These are phyloP conservation scores for Chaetoceros tenuissimus DNA, from an alignment of 108 stramenopile genomes.

Conservation along the genomic window DNA sequence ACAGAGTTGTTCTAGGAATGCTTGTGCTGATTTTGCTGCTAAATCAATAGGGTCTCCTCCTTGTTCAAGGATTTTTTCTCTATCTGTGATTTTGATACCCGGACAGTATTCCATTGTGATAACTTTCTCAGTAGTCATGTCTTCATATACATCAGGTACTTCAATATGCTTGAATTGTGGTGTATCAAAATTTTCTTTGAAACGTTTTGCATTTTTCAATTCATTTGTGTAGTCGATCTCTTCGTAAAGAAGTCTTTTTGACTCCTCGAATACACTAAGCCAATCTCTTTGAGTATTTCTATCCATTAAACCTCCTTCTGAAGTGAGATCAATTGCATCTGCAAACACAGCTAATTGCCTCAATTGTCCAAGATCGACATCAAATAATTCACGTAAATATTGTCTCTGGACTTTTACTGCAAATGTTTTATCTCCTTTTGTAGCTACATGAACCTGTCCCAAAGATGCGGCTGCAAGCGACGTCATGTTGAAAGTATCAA, in stretches of 20 bases:
- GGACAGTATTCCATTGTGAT: conserved; percentile 92
- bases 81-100: conserved; percentile 92
- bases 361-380: conserved; percentile 89
- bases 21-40: conserved; percentile 76
- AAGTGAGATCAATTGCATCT: conserved; percentile 89
- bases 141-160: conserved; percentile 80
- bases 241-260: conserved; percentile 87
- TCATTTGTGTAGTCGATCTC: conserved; percentile 95
- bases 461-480: conserved; percentile 87
- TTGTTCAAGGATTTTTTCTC: conserved; percentile 45
- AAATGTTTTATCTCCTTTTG: conserved; percentile 63
- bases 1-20: conserved; percentile 93
- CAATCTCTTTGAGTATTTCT: conserved; percentile 84
- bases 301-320: conserved; percentile 84
- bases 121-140: conserved; percentile 80
- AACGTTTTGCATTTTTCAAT: conserved; percentile 74
- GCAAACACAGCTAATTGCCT: conserved; percentile 87
- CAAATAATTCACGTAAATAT: conserved; percentile 85
- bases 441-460: conserved; percentile 94
- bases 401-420: conserved; percentile 95
- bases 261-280: conserved; percentile 90
- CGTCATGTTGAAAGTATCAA: conserved; percentile 70
- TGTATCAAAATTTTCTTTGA: conserved; percentile 66
- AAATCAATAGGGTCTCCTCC: conserved; percentile 81
- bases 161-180: conserved; percentile 82